A percentile compares a stretch with the other conserved stretches of the same genome.
Conservation (phyloP, 1,284 basidiomycete genomes). For the Heliocybe sulcata region DNA sequence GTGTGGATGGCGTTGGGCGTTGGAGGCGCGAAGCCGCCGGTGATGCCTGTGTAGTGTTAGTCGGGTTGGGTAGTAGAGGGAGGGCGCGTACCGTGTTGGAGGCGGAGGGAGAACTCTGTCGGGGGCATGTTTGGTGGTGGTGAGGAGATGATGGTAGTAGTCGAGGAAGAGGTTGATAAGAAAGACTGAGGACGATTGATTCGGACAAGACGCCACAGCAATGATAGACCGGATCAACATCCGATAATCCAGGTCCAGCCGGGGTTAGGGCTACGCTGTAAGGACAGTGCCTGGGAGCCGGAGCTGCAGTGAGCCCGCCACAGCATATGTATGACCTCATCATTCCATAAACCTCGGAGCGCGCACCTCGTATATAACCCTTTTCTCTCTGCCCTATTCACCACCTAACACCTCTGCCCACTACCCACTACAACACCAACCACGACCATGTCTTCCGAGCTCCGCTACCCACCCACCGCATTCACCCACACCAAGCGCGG, state of each 20-base stretch:
- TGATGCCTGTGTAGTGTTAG: constrained; percentile 42
- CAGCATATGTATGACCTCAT: not conserved
- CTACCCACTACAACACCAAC: not conserved
- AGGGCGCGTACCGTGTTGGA: constrained; percentile 24
- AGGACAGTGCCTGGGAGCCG: no score
- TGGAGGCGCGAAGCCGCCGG: constrained; percentile 67
- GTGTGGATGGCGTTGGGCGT: constrained; percentile 48
- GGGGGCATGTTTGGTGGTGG: no score
- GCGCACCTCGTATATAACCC: no score
- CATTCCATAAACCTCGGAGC: no score
- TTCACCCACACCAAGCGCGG: not conserved
- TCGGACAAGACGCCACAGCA: no score
- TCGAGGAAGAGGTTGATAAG: no score
- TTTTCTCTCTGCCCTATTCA: not conserved
- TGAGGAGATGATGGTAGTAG: no score
- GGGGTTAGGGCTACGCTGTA: no score
- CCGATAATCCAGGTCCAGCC: no score
- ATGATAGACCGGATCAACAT: no score
- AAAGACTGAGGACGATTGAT: no score
- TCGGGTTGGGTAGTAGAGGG: not conserved
- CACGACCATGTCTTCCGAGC: not conserved
- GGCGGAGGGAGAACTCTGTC: constrained; percentile 25
- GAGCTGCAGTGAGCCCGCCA: no score
- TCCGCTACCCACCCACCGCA: not conserved
- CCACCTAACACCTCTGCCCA: not conserved